A percentile compares a stretch with the other conserved stretches of the same genome.
These are phyloP conservation scores for Clarireedia homoeocarpa DNA, from an alignment of 2,329 filamentous ascomycete species.

Conservation along the genomic window DNA sequence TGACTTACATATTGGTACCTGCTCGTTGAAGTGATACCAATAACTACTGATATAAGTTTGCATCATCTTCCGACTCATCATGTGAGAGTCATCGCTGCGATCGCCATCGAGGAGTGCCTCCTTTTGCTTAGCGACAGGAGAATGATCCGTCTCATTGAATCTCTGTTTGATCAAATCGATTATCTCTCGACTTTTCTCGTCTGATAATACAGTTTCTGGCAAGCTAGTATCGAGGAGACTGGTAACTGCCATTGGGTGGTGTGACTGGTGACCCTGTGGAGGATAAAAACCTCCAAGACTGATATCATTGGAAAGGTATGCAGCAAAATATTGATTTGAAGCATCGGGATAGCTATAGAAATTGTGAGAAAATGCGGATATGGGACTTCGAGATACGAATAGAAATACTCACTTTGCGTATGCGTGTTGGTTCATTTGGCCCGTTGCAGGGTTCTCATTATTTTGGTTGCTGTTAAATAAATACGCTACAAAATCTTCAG, in stretches of 20 bases:
- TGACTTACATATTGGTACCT: conserved; percentile 64
- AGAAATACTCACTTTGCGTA: conserved; percentile 41
- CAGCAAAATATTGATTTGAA: conserved; percentile 39
- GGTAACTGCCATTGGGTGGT: conserved; percentile 84
- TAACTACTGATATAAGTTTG: conserved; percentile 89
- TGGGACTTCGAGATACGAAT: background rate
- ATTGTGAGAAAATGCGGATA: background rate
- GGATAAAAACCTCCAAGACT: conserved; percentile 49
- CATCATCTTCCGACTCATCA: conserved; percentile 89
- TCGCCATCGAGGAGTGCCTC: conserved; percentile 74
- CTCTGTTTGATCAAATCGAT: conserved; percentile 72
- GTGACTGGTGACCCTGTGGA: conserved; percentile 41
- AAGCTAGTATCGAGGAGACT: conserved; percentile 74
- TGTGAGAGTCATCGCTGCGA: conserved; percentile 53
- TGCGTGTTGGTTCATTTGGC: conserved; percentile 41
- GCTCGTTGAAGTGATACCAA: conserved; percentile 91
- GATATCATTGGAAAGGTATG: conserved; percentile 42
- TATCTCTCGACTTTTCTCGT: conserved; percentile 78
- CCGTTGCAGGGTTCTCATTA: conserved; percentile 44
- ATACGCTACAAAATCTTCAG: conserved; percentile 81
- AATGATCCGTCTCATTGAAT: conserved; percentile 74
- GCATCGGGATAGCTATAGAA: conserved; percentile 44
- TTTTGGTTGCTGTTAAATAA: conserved; percentile 62
- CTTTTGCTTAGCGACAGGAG: conserved; percentile 61
- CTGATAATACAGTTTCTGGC: conserved; percentile 73